Evolutionary conservation across 345 rosid species (phyloP).

Genomic region (Gossypium mustelinum): DNA sequence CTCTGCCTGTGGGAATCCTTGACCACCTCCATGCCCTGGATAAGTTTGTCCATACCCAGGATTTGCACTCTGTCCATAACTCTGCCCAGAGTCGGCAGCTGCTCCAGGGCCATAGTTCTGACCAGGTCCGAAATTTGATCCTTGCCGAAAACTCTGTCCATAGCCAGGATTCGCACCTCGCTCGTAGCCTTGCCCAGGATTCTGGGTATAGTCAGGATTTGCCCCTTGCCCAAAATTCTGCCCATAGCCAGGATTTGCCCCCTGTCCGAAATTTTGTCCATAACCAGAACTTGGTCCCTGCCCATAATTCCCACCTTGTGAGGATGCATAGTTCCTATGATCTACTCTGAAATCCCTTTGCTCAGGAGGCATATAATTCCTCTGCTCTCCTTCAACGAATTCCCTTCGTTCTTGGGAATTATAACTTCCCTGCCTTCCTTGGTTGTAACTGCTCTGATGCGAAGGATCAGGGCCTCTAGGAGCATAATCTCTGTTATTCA

Average conservation of each 20-base stretch:
- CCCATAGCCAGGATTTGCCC: constrained; percentile 28
- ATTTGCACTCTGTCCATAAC: constrained; percentile 30
- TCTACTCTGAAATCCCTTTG: constrained; percentile 1
- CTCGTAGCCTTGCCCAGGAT: neutral
- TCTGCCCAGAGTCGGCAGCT: constrained; percentile 29
- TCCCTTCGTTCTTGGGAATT: constrained; percentile 39
- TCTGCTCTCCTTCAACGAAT: constrained; percentile 31
- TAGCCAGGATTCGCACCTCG: constrained; percentile 13
- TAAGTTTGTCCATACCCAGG: constrained; percentile 27
- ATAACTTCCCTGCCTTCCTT: constrained; percentile 37
- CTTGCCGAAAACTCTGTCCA: constrained; percentile 12
- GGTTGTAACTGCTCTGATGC: constrained; percentile 36
- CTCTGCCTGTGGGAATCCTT: constrained; percentile 34
- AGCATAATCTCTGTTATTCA: constrained; percentile 30
- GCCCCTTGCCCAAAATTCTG: constrained; percentile 34
- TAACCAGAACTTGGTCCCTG: neutral
- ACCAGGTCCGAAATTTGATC: neutral
- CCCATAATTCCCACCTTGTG: constrained; percentile 25
- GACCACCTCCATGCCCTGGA: constrained; percentile 19
- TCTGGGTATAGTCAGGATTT: constrained; percentile 20
- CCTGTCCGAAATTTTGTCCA: constrained; percentile 23
- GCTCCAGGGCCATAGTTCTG: constrained; percentile 17
- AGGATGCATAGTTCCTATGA: constrained; percentile 29
- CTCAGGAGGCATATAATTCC: constrained; percentile 9
- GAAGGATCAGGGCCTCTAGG: constrained; percentile 35